Conservation (phyloP, 495 filamentous ascomycete genomes). For the Neurospora sp. region DNA sequence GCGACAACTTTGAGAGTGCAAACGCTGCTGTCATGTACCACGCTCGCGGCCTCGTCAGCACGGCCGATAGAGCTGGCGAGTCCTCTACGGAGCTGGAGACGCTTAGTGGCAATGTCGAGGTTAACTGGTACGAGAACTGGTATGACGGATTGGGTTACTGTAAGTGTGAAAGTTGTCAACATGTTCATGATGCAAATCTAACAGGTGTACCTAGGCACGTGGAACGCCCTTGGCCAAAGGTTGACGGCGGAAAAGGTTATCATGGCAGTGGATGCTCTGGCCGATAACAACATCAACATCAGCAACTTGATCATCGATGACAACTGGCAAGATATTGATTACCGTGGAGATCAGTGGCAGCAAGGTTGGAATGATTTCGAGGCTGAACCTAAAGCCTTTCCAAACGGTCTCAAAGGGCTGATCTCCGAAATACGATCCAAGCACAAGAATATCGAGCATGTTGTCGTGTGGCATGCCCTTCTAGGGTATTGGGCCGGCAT, state of each 20-base stretch:
- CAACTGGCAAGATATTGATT: conserved; percentile 81
- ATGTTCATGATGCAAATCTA: neutral
- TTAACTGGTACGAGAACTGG: conserved; percentile 74
- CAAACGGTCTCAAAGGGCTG: conserved; percentile 61
- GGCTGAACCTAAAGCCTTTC: conserved; percentile 72
- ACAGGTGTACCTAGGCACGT: conserved; percentile 50
- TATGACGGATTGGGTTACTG: conserved; percentile 71
- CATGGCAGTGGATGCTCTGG: conserved; percentile 59
- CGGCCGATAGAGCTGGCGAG: conserved; percentile 11
- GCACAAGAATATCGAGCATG: conserved; percentile 65
- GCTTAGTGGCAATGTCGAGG: conserved; percentile 24
- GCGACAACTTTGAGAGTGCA: conserved; percentile 64
- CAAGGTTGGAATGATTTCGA: conserved; percentile 65
- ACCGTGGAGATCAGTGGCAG: conserved; percentile 35
- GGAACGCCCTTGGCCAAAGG: conserved; percentile 82
- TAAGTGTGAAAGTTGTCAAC: conserved; percentile 19
- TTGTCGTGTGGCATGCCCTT: conserved; percentile 95
- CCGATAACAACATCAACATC: conserved; percentile 62
- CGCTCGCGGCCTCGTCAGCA: conserved; percentile 57
- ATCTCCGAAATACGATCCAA: conserved; percentile 55
- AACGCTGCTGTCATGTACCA: conserved; percentile 78
- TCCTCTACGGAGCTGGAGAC: conserved; percentile 28
- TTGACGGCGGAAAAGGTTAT: conserved; percentile 73
- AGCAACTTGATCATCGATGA: conserved; percentile 87
- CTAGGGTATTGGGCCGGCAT: conserved; percentile 94